Evolutionary conservation across 257 asterid genomes (phyloP), one percentile per base, ranked within the genome.

Genomic region (Primulina tabacum): DNA sequence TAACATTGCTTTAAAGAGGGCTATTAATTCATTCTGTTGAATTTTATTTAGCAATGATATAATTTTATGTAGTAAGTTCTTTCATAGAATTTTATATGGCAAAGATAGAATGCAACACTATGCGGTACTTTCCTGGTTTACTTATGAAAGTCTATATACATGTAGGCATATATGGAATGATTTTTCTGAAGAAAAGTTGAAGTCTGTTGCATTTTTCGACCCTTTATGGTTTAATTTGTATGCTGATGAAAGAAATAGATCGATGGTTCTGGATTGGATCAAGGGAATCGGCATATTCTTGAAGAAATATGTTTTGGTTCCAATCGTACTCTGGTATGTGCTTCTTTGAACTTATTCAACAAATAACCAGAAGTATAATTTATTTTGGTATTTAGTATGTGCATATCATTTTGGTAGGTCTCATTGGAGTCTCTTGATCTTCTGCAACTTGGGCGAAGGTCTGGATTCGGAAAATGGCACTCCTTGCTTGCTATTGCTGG

Each of bases 401-500:
- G 66, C 38, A 72, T 79, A 37, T 64, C 14, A 28, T 58, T 75
- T 68, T 65, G 62, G 57, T 68, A 88, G 97, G 96, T 80, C 80
- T 12, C 95, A 88, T 37, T 88, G 96, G 96, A 85, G 82, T 79
- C 97, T 90, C 59, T 70, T 90, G 76, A 87, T 90, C 82, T 71
- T 85, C 30, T 87, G 95, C 70, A 73, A 90, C 80, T 78, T 88
- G 71, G 89, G 84, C 2, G 79, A 77, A 80, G 72, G 76, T 65
- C 50, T 64, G 10, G 66, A 68, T 56, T 79, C 87, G 47, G 65
- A 78, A 70, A 62, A 72, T 40, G 68, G 47, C 21, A 63, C 75
- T 72, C 92, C 87, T 20, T 88, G 95, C 77, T 76, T 87, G 87
- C 77, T 90, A 77, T 82, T 87, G 63, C 77, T 88, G 75, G 96